These are phyloP conservation scores for Helotiales sp. DNA, from an alignment of 2,329 filamentous ascomycete genomes.

Conservation along the genomic window DNA sequence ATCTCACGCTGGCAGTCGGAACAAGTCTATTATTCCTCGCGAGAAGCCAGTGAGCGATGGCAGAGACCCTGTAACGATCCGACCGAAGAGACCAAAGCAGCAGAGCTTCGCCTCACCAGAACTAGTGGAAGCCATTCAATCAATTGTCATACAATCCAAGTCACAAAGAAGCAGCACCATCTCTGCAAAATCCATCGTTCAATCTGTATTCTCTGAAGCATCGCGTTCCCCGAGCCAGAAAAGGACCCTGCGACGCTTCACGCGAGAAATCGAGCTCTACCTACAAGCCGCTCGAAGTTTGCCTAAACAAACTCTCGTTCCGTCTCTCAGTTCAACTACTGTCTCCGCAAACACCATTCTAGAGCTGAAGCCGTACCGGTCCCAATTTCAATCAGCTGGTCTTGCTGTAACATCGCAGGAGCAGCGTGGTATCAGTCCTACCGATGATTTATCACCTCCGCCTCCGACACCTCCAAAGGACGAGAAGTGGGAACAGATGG, in stretches of 20 bases:
- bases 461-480: slow-evolving; percentile 21
- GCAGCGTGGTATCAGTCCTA: slow-evolving; percentile 31
- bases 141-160: slow-evolving; percentile 4
- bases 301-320: slow-evolving; percentile 38
- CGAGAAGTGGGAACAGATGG: slow-evolving; percentile 13
- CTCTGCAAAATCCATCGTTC: slow-evolving; percentile 21
- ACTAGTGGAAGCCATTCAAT: slow-evolving; percentile 12
- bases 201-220: slow-evolving; percentile 20
- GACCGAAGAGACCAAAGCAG: not conserved
- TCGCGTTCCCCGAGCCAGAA: slow-evolving; percentile 47
- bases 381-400: slow-evolving; percentile 53
- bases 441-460: slow-evolving; percentile 4
- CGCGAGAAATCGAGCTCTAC: slow-evolving; percentile 44
- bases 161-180: not conserved
- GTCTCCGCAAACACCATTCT: slow-evolving; percentile 50
- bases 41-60: not conserved
- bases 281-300: slow-evolving; percentile 40
- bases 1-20: slow-evolving; percentile 2
- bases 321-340: slow-evolving; percentile 28
- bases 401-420: slow-evolving; percentile 57
- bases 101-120: slow-evolving; percentile 1
- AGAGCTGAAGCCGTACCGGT: slow-evolving; percentile 52
- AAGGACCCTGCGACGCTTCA: slow-evolving; percentile 43
- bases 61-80: not conserved
- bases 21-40: not conserved